Evolutionary conservation across 192 early-diverging fungal genomes (phyloP).

Genomic region (Ambispora gerdemannii): DNA sequence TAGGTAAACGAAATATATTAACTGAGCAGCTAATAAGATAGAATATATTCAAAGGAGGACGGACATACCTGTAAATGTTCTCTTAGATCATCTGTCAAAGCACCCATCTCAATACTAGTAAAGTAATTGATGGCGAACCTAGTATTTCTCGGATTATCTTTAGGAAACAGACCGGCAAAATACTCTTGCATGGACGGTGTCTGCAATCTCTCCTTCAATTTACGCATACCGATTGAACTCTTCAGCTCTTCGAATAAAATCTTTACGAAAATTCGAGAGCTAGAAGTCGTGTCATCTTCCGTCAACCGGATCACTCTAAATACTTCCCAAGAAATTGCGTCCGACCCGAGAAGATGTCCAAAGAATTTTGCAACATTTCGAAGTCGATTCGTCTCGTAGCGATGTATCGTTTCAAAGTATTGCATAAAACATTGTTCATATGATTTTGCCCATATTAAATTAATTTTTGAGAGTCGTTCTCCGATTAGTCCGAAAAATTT

Average conservation of each 20-base stretch:
- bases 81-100: constrained; percentile 88
- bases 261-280: constrained; percentile 96
- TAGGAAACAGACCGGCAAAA: constrained; percentile 87
- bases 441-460: constrained; percentile 70
- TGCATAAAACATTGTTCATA: constrained; percentile 78
- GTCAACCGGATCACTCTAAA: constrained; percentile 78
- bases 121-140: constrained; percentile 99
- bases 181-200: constrained; percentile 70
- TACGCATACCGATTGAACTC: constrained; percentile 78
- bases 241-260: constrained; percentile 88
- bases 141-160: constrained; percentile 78
- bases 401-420: constrained; percentile 88
- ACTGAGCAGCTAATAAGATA: background rate
- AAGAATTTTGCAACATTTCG: constrained; percentile 93
- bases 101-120: constrained; percentile 89
- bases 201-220: constrained; percentile 66
- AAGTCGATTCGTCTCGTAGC: constrained; percentile 87
- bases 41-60: background rate
- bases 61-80: constrained; percentile 60
- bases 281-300: constrained; percentile 93
- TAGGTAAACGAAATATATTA: background rate
- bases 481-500: constrained; percentile 91
- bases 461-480: constrained; percentile 88
- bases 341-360: constrained; percentile 80
- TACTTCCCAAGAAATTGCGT: constrained; percentile 81